phyloP scores from a whole-genome alignment of 306 rosid genomes.

The cucumber (Cucumis sativus) region DNA sequence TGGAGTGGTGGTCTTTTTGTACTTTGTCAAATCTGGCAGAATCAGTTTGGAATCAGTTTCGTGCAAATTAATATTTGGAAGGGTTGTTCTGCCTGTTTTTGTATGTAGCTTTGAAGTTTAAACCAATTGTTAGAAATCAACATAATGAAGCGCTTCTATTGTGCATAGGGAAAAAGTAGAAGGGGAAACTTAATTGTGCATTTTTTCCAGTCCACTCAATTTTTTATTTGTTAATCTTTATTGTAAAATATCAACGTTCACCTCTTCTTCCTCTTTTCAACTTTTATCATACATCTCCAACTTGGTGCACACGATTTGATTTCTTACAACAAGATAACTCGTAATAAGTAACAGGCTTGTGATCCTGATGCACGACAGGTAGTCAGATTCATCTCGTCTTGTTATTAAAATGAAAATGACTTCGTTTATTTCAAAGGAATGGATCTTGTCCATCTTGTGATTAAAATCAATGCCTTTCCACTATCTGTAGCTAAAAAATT shows the following conservation, averaged over 20 bases:
- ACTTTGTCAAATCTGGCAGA: background rate
- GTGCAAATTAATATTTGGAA: background rate
- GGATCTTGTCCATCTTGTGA: no score
- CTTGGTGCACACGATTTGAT: background rate
- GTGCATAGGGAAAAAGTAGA: background rate
- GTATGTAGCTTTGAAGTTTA: background rate
- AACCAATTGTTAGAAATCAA: background rate
- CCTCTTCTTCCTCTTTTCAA: background rate
- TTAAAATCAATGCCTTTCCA: no score
- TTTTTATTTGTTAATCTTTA: background rate
- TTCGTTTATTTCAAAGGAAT: no score
- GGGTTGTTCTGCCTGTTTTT: background rate
- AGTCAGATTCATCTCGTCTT: no score
- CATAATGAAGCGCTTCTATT: background rate
- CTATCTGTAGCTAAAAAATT: no score
- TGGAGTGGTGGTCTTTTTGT: background rate
- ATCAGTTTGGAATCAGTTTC: background rate
- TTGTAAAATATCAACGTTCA: background rate
- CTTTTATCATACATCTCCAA: background rate
- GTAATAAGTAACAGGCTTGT: no score
- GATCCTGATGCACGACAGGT: no score
- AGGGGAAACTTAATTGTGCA: slow-evolving; percentile 2
- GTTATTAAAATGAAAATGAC: no score
- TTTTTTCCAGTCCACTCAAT: background rate
- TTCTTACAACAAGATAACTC: no score